Conservation (phyloP, 176 grass and related monocot species). For the Triticum aestivum region DNA sequence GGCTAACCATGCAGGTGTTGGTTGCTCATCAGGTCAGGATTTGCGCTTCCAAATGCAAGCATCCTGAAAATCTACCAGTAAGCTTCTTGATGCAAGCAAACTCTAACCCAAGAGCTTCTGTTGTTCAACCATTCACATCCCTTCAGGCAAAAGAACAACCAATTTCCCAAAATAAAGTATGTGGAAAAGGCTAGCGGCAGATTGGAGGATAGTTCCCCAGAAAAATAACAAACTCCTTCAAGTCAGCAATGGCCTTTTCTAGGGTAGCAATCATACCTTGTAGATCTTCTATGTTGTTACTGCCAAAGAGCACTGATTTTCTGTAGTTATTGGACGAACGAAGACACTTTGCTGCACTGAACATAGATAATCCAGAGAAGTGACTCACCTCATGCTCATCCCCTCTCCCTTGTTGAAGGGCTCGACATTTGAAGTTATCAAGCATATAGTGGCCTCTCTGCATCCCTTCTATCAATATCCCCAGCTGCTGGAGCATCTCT, state of each 20-base stretch:
- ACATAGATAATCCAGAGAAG: background rate
- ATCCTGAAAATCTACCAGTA: conserved; percentile 29
- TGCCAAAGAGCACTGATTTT: background rate
- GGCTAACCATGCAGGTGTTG: background rate
- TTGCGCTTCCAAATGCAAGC: conserved; percentile 7
- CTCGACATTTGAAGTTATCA: conserved; percentile 2
- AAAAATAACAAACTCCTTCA: conserved; percentile 6
- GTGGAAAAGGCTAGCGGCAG: background rate
- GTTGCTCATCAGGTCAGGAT: conserved; percentile 16
- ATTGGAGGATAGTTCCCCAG: background rate
- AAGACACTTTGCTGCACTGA: background rate
- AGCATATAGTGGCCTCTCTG: conserved; percentile 1
- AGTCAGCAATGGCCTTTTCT: background rate
- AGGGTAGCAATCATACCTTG: background rate
- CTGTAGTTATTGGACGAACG: background rate
- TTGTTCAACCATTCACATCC: background rate
- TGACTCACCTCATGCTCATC: background rate
- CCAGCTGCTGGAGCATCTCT: conserved; percentile 22
- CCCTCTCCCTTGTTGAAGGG: background rate
- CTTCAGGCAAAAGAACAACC: conserved; percentile 16
- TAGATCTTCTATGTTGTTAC: background rate
- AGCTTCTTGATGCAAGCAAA: conserved; percentile 6
- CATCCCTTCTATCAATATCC: background rate
- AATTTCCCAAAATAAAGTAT: background rate
- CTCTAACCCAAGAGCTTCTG: background rate